phyloP scores from a whole-genome alignment of 202 grass and related monocot species.

The Digitaria exilis region DNA sequence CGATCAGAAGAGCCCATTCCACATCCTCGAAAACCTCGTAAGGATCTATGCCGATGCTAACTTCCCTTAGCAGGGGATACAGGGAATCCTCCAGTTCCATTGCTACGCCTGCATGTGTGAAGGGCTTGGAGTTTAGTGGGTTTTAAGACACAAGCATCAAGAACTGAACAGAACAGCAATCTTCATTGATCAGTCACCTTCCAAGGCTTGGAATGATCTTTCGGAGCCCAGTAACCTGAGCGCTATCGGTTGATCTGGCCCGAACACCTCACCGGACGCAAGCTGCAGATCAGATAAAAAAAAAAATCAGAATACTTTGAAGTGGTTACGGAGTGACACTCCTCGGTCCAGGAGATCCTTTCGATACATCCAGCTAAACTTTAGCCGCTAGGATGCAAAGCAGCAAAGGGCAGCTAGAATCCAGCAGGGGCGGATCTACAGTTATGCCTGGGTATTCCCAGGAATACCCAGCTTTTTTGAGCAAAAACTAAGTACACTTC shows the following conservation, averaged over 20 bases:
- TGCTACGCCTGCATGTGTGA: constrained; percentile 60
- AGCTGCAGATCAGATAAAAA: constrained; percentile 47
- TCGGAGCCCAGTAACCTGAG: constrained; percentile 85
- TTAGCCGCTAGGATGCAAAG: too few species aligned
- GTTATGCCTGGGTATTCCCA: too few species aligned
- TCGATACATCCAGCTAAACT: too few species aligned
- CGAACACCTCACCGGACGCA: constrained; percentile 92
- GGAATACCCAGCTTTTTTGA: too few species aligned
- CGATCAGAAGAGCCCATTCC: constrained; percentile 95
- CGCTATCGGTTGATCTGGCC: constrained; percentile 83
- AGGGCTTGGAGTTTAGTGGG: not conserved
- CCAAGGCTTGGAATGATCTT: constrained; percentile 84
- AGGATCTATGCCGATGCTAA: constrained; percentile 88
- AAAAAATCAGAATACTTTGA: not conserved
- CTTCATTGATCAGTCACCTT: constrained; percentile 50
- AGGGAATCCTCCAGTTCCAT: constrained; percentile 98
- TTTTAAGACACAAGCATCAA: not conserved
- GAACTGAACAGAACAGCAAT: not conserved
- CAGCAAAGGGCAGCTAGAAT: too few species aligned
- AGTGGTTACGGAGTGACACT: too few species aligned
- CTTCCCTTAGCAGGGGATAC: constrained; percentile 89
- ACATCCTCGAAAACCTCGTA: constrained; percentile 76
- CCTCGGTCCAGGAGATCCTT: too few species aligned
- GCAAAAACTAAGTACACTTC: too few species aligned
- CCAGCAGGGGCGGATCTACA: too few species aligned